Percentiles rank a stretch among this genome's conserved stretches.
These are phyloP conservation scores for Ceratobasidium sp. DNA, from an alignment of 1,284 basidiomycete genomes.

Conservation along the genomic window DNA sequence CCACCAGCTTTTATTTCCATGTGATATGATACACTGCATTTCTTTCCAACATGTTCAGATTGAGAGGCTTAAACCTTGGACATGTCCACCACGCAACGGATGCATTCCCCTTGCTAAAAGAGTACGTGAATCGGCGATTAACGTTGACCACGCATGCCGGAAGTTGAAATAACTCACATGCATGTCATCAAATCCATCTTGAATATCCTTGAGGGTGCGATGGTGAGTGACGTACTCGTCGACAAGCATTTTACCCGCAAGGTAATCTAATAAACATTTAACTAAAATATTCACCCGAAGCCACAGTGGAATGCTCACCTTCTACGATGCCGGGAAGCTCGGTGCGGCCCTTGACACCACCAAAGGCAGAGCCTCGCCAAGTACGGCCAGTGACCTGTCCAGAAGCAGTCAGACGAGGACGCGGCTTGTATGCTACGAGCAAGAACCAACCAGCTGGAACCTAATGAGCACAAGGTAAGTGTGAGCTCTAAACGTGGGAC, in stretches of 20 bases:
- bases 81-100: constrained; percentile 91
- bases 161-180: constrained; percentile 70
- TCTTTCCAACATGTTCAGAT: constrained; percentile 18
- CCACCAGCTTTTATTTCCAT: constrained; percentile 33
- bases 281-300: background rate
- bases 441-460: constrained; percentile 65
- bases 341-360: constrained; percentile 97
- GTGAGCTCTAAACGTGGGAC: constrained; percentile 37
- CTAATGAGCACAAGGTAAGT: constrained; percentile 55
- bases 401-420: constrained; percentile 49
- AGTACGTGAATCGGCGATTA: constrained; percentile 19
- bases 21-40: constrained; percentile 29
- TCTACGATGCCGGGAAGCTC: constrained; percentile 92
- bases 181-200: constrained; percentile 94
- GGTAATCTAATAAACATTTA: constrained; percentile 66
- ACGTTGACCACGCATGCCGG: background rate
- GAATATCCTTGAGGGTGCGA: constrained; percentile 80
- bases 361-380: constrained; percentile 97
- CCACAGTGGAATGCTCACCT: constrained; percentile 59
- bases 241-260: constrained; percentile 78
- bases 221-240: constrained; percentile 92
- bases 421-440: constrained; percentile 35
- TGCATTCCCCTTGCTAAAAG: constrained; percentile 82
- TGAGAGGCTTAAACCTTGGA: constrained; percentile 50
- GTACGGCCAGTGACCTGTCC: constrained; percentile 84